These are phyloP conservation scores for Byssochlamys sp. DNA, from an alignment of 2,329 filamentous ascomycete genomes.

Conservation along the genomic window DNA sequence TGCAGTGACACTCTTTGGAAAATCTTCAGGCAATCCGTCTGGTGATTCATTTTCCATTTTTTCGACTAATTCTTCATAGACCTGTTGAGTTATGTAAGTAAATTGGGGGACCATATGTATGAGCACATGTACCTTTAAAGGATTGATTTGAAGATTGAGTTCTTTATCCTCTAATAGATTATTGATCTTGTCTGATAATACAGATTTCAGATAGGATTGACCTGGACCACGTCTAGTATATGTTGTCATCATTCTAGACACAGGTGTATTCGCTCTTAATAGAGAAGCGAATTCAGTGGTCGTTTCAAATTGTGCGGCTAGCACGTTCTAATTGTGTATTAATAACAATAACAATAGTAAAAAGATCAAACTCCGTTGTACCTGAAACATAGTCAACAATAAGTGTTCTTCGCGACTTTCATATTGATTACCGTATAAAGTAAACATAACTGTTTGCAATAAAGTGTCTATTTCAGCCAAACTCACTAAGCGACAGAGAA, in stretches of 20 bases:
- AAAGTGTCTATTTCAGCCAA: constrained; percentile 97
- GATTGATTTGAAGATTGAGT: constrained; percentile 93
- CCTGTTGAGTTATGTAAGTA: too few species aligned
- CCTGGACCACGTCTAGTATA: constrained; percentile 93
- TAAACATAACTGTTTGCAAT: constrained; percentile 99
- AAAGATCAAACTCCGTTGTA: too few species aligned
- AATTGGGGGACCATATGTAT: too few species aligned
- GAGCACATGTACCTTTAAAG: constrained; percentile 96
- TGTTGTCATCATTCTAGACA: constrained; percentile 99
- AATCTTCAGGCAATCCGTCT: constrained; percentile 67
- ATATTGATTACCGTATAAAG: constrained; percentile 98
- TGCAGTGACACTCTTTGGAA: constrained; percentile 81
- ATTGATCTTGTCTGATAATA: constrained; percentile 89
- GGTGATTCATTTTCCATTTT: constrained; percentile 88
- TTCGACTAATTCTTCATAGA: constrained; percentile 88
- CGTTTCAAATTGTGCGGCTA: constrained; percentile 96
- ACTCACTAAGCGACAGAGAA: constrained; percentile 86
- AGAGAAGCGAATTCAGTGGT: constrained; percentile 96
- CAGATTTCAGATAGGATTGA: constrained; percentile 89
- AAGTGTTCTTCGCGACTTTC: constrained; percentile 97
- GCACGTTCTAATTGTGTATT: too few species aligned
- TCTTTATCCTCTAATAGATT: constrained; percentile 86
- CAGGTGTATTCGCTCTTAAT: constrained; percentile 88
- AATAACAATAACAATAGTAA: too few species aligned
- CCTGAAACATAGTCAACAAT: constrained; percentile 98